phyloP scores from a whole-genome alignment of 441 rosid genomes.

The Hura crepitans region DNA sequence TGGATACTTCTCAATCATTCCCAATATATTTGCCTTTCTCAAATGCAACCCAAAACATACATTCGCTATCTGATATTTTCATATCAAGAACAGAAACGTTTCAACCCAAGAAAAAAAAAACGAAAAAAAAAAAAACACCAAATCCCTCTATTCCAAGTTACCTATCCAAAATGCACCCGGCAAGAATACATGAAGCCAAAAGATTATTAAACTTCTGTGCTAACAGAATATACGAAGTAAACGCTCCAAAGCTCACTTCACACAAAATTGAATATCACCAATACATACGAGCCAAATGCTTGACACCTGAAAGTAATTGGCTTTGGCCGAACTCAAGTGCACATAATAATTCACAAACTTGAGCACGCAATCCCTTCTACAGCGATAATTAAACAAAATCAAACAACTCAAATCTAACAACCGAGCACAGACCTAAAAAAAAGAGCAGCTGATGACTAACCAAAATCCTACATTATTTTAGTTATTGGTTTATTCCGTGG shows the following conservation, averaged over 20 bases:
- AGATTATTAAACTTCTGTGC: not conserved
- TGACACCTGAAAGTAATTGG: constrained; percentile 37
- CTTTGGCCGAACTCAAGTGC: constrained; percentile 32
- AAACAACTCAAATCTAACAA: not conserved
- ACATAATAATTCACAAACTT: constrained; percentile 32
- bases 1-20: too few relatives aligned
- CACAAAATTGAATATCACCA: not conserved
- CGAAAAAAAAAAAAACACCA: too few relatives aligned
- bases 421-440: not conserved
- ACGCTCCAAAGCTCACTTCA: not conserved
- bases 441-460: not conserved
- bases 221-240: not conserved
- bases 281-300: not conserved
- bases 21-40: too few relatives aligned
- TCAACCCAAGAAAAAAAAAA: too few relatives aligned
- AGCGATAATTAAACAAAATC: not conserved
- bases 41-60: not conserved
- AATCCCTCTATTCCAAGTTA: too few relatives aligned
- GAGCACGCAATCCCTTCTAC: constrained; percentile 42
- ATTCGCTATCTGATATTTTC: too few relatives aligned
- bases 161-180: not conserved
- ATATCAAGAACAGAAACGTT: too few relatives aligned
- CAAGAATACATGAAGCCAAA: not conserved
- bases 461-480: too few relatives aligned
- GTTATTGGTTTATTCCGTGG: not conserved